Evolutionary conservation across 176 grass and related monocot genomes (phyloP).

Genomic region (Eremochloa ophiuroides): DNA sequence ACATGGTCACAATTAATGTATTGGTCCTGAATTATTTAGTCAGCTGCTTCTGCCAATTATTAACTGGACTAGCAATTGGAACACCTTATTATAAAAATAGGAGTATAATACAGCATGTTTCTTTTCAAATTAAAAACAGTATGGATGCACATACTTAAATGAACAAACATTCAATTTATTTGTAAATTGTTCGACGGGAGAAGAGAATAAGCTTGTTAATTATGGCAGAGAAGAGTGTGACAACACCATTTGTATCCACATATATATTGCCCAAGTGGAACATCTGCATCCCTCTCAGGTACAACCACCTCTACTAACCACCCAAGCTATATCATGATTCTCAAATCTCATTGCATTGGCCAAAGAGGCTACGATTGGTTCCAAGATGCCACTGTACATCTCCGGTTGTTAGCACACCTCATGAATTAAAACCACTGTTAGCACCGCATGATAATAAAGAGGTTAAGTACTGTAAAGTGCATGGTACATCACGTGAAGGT

Average conservation of each 20-base stretch:
- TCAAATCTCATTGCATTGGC: neutral
- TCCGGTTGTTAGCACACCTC: neutral
- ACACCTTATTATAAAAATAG: no score
- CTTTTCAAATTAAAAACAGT: no score
- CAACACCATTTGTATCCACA: no score
- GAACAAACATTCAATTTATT: no score
- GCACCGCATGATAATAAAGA: neutral
- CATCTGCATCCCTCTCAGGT: no score
- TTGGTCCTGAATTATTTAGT: neutral
- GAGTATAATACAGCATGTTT: no score
- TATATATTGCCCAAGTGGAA: no score
- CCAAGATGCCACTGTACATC: neutral
- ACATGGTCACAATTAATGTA: neutral
- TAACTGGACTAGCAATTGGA: neutral
- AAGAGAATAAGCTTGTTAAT: no score
- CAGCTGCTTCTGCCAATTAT: neutral
- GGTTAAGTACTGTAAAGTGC: neutral
- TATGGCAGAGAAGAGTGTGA: no score
- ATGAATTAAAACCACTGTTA: neutral
- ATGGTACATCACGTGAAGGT: constrained; percentile 28
- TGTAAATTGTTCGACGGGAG: no score
- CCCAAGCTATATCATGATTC: neutral
- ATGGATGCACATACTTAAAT: no score
- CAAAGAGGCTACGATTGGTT: neutral
- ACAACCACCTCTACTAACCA: no score